Percentiles rank a stretch among this genome's conserved stretches.
phyloP scores from a whole-genome alignment of 2,329 filamentous ascomycete genomes.

The Alternaria panax region DNA sequence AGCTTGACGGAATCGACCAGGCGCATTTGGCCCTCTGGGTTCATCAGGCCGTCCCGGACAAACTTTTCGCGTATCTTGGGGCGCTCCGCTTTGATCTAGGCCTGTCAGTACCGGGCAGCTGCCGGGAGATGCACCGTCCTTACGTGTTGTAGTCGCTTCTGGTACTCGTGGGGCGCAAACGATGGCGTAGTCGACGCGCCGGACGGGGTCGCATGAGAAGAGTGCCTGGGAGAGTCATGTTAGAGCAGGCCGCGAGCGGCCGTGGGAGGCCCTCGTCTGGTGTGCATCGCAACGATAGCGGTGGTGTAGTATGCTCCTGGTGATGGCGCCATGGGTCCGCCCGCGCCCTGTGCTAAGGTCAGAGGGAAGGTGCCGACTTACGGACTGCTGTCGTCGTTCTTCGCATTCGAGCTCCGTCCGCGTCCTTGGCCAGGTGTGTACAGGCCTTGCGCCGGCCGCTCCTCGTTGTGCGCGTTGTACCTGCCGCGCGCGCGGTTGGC shows the following conservation, averaged over 20 bases:
- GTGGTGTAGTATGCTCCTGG: constrained; percentile 11
- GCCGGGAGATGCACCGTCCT: constrained; percentile 1
- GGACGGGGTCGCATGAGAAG: constrained; percentile 8
- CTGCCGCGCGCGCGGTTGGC: constrained; percentile 25
- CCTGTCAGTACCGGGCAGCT: constrained; percentile 17
- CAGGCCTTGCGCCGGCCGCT: constrained; percentile 19
- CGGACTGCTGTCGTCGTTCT: constrained; percentile 13
- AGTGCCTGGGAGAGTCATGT: constrained; percentile 19
- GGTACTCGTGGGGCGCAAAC: constrained; percentile 33
- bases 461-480: constrained; percentile 20
- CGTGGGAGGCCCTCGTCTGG: constrained; percentile 14
- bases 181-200: constrained; percentile 32
- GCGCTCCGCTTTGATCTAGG: constrained; percentile 52
- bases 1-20: constrained; percentile 68
- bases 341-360: constrained; percentile 18
- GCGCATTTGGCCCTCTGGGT: constrained; percentile 66
- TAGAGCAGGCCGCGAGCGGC: constrained; percentile 35
- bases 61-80: constrained; percentile 50
- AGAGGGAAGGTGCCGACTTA: constrained; percentile 18
- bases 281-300: constrained; percentile 3
- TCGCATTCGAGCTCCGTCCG: constrained; percentile 9
- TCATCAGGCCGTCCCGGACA: constrained; percentile 40
- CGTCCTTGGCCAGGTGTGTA: constrained; percentile 16
- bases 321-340: constrained; percentile 16
- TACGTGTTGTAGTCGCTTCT: constrained; percentile 36